A percentile compares a stretch with the other conserved stretches of the same genome.
These are phyloP conservation scores for Candida easanensis DNA, from an alignment of 805 yeast species.

Conservation along the genomic window DNA sequence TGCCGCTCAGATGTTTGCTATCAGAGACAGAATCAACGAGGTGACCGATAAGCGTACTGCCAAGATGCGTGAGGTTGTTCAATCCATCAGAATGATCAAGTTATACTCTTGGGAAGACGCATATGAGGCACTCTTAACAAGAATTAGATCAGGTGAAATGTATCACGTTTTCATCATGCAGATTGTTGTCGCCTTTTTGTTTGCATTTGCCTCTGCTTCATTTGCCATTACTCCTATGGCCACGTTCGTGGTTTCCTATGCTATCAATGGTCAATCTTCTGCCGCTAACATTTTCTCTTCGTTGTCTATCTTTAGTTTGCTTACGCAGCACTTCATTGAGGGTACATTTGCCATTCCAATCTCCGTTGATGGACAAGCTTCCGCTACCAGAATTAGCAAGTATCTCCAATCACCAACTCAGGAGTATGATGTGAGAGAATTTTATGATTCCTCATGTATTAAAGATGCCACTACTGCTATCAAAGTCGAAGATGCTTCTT, in stretches of 20 bases:
- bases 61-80: slow-evolving; percentile 54
- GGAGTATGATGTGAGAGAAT: slow-evolving; percentile 34
- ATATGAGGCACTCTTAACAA: slow-evolving; percentile 49
- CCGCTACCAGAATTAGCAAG: slow-evolving; percentile 55
- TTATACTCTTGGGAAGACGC: slow-evolving; percentile 87
- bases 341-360: slow-evolving; percentile 57
- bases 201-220: slow-evolving; percentile 47
- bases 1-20: slow-evolving; percentile 32
- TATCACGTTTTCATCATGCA: slow-evolving; percentile 51
- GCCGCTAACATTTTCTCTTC: slow-evolving; percentile 67
- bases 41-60: slow-evolving; percentile 62
- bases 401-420: slow-evolving; percentile 47
- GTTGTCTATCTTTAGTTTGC: slow-evolving; percentile 58
- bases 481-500: slow-evolving; percentile 46
- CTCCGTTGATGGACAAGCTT: slow-evolving; percentile 58
- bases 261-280: slow-evolving; percentile 38
- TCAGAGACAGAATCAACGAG: slow-evolving; percentile 48
- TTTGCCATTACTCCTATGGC: slow-evolving; percentile 56
- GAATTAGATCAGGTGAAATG: slow-evolving; percentile 58
- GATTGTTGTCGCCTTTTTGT: slow-evolving; percentile 49
- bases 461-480: slow-evolving; percentile 38
- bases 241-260: slow-evolving; percentile 39
- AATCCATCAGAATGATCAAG: slow-evolving; percentile 64
- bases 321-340: slow-evolving; percentile 55
- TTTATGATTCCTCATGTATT: slow-evolving; percentile 23